Conservation (phyloP, 1,284 basidiomycete genomes). For the Pisolithus thermaeus region DNA sequence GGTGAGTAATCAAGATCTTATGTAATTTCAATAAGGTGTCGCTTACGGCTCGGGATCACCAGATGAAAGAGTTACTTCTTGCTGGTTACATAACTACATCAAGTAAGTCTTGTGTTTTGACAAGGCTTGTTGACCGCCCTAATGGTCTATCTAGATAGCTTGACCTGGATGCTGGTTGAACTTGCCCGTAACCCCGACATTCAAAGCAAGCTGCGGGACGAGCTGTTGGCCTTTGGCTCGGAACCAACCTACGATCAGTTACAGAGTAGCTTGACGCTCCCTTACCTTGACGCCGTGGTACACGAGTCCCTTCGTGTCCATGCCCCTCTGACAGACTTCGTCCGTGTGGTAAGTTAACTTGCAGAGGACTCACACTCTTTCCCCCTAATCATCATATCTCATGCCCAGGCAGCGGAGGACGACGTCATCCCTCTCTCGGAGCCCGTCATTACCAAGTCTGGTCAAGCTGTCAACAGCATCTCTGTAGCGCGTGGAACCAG, state of each 20-base stretch:
- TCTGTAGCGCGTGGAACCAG: slow-evolving; percentile 40
- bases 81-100: no score
- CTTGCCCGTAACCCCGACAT: slow-evolving; percentile 16
- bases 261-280: slow-evolving; percentile 26
- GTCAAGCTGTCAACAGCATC: slow-evolving; percentile 35
- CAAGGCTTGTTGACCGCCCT: slow-evolving; percentile 1
- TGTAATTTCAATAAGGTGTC: not conserved
- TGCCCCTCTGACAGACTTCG: slow-evolving; percentile 5
- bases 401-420: slow-evolving; percentile 39
- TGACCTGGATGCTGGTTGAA: slow-evolving; percentile 20
- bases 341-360: slow-evolving; percentile 22
- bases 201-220: slow-evolving; percentile 37
- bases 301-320: slow-evolving; percentile 15
- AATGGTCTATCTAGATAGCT: not conserved
- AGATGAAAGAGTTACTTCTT: no score
- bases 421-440: slow-evolving; percentile 46
- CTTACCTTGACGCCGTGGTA: slow-evolving; percentile 31
- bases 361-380: no score
- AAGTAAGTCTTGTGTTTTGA: no score
- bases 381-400: not conserved
- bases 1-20: no score
- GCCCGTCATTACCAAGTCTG: slow-evolving; percentile 37
- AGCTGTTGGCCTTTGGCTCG: slow-evolving; percentile 27
- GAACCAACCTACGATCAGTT: slow-evolving; percentile 33
- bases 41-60: not conserved